A percentile compares a stretch with the other conserved stretches of the same genome.
These are phyloP conservation scores for Piper betle DNA, from an alignment of 164 flowering plant species.

Conservation along the genomic window DNA sequence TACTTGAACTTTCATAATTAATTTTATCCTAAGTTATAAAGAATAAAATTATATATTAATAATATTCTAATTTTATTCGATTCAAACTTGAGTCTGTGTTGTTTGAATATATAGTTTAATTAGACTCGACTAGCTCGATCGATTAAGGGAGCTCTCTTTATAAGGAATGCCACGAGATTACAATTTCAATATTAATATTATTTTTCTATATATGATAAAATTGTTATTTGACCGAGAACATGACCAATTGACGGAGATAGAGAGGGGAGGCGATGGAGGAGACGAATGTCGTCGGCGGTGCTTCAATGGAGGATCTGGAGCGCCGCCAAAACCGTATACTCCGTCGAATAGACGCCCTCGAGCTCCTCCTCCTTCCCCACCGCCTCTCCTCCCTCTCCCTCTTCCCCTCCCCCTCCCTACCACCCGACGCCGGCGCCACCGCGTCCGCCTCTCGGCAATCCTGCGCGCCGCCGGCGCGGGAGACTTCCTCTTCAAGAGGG, in stretches of 20 bases:
- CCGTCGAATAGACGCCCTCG: conserved; percentile 36
- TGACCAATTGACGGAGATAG: not conserved
- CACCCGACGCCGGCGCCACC: conserved; percentile 16
- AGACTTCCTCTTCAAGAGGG: conserved; percentile 69
- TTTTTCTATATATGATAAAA: no score
- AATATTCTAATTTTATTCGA: no score
- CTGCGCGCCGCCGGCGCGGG: conserved; percentile 43
- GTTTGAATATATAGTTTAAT: no score
- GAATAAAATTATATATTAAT: no score
- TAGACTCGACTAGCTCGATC: no score
- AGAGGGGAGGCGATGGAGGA: conserved; percentile 1
- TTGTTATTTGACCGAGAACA: not conserved
- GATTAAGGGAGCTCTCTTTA: no score
- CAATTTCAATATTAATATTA: no score
- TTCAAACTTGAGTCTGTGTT: no score
- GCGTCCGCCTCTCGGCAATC: conserved; percentile 62
- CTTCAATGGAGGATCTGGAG: conserved; percentile 30
- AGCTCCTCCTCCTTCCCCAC: conserved; percentile 17
- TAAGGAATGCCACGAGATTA: no score
- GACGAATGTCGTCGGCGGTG: not conserved
- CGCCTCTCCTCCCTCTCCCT: conserved; percentile 10
- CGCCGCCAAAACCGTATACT: conserved; percentile 37
- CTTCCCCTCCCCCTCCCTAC: conserved; percentile 5
- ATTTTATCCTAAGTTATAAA: no score
- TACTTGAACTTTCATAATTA: no score